Conservation (phyloP, 2,329 filamentous ascomycete species). For the Arthrobotrys entomopaga region DNA sequence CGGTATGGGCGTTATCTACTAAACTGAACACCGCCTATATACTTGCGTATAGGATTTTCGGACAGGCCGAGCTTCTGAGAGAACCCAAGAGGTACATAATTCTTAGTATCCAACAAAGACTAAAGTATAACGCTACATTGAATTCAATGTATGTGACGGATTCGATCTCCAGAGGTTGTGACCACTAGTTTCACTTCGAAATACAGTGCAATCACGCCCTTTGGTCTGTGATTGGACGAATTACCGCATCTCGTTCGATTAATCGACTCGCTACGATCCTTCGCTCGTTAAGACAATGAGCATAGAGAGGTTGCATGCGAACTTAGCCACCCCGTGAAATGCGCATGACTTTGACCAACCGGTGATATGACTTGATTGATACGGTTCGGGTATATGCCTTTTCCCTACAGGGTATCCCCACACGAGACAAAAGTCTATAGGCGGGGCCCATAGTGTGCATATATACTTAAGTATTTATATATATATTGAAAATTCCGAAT, state of each 20-base stretch:
- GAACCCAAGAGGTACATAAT: neutral
- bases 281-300: constrained; percentile 20
- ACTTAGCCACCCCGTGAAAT: constrained; percentile 48
- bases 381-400: constrained; percentile 14
- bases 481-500: constrained; percentile 2
- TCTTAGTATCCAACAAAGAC: no score
- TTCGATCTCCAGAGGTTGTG: constrained; percentile 19
- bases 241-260: constrained; percentile 10
- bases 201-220: constrained; percentile 6
- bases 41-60: constrained; percentile 5
- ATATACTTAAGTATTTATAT: no score
- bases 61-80: constrained; percentile 5
- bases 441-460: constrained; percentile 1
- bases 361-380: constrained; percentile 34
- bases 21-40: neutral
- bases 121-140: constrained; percentile 4
- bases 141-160: neutral
- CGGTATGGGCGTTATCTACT: neutral
- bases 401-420: constrained; percentile 26
- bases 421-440: constrained; percentile 29
- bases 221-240: constrained; percentile 38
- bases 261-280: constrained; percentile 12
- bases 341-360: constrained; percentile 25
- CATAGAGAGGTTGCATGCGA: neutral
- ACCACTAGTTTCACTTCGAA: constrained; percentile 27